phyloP scores from a whole-genome alignment of 2,329 filamentous ascomycete genomes.

The Epichloe glyceriae region DNA sequence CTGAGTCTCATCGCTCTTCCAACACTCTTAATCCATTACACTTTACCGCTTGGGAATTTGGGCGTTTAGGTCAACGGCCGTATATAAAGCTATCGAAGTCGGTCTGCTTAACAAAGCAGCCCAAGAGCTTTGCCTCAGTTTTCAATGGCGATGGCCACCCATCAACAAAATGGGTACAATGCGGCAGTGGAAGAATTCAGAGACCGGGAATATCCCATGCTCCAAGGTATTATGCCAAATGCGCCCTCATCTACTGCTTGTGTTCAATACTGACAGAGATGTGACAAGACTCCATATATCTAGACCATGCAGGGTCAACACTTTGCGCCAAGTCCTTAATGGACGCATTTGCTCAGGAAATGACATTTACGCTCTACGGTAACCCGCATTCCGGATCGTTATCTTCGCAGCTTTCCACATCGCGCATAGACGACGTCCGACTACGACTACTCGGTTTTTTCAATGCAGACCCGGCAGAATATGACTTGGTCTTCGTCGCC shows the following conservation, averaged over 20 bases:
- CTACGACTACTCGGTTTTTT: conserved; percentile 62
- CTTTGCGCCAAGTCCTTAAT: conserved; percentile 69
- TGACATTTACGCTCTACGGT: conserved; percentile 68
- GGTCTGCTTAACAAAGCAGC: background rate
- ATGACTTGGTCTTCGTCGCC: conserved; percentile 81
- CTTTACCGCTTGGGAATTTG: background rate
- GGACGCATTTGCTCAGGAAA: conserved; percentile 64
- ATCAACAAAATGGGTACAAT: conserved; percentile 34
- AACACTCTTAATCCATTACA: background rate
- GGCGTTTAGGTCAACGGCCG: background rate
- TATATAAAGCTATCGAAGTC: no score
- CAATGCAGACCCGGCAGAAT: conserved; percentile 65
- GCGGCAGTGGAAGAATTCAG: conserved; percentile 44
- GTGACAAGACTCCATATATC: conserved; percentile 55
- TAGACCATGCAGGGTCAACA: conserved; percentile 94
- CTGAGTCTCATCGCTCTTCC: background rate
- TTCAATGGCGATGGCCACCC: background rate
- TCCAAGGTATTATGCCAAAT: conserved; percentile 37
- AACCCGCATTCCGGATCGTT: conserved; percentile 84
- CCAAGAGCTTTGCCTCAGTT: background rate
- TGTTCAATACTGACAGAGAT: background rate
- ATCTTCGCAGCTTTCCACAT: conserved; percentile 65
- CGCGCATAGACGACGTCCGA: conserved; percentile 63
- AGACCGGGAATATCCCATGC: conserved; percentile 53
- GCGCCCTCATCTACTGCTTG: background rate